These are phyloP conservation scores for Paramarasmius palmivorus DNA, from an alignment of 1,284 basidiomycete species.

Conservation along the genomic window DNA sequence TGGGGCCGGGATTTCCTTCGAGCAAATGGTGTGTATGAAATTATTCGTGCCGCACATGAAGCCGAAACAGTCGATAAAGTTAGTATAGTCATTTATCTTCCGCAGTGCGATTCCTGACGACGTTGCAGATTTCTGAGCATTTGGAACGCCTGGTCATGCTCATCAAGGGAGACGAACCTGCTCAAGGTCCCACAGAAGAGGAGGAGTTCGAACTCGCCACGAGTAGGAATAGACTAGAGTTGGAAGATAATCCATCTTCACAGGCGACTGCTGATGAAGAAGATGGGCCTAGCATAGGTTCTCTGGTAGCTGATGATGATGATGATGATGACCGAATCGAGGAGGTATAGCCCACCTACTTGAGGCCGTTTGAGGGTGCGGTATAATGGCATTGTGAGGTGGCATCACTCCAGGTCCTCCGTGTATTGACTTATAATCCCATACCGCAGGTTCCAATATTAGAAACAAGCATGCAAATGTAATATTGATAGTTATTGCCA, in stretches of 20 bases:
- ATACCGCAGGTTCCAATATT: too few relatives aligned
- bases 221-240: conserved; percentile 19
- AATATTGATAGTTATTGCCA: too few relatives aligned
- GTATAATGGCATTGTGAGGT: too few relatives aligned
- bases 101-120: conserved; percentile 1
- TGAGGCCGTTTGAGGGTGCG: too few relatives aligned
- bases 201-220: conserved; percentile 33
- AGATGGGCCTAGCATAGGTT: conserved; percentile 26
- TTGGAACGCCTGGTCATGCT: conserved; percentile 76
- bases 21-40: conserved; percentile 83
- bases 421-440: too few relatives aligned
- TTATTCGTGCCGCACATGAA: conserved; percentile 82
- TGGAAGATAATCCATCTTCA: conserved; percentile 8
- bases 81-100: conserved; percentile 19
- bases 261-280: conserved; percentile 18
- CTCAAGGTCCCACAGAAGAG: conserved; percentile 35
- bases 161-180: conserved; percentile 67
- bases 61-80: conserved; percentile 82
- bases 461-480: too few relatives aligned
- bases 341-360: conserved; percentile 41
- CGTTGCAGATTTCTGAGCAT: conserved; percentile 55
- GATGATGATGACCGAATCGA: conserved; percentile 56
- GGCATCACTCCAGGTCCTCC: too few relatives aligned
- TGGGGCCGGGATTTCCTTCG: conserved; percentile 86
- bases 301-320: conserved; percentile 40